These are phyloP conservation scores for Talaromyces borbonicus DNA, from an alignment of 495 filamentous ascomycete species.

Conservation along the genomic window DNA sequence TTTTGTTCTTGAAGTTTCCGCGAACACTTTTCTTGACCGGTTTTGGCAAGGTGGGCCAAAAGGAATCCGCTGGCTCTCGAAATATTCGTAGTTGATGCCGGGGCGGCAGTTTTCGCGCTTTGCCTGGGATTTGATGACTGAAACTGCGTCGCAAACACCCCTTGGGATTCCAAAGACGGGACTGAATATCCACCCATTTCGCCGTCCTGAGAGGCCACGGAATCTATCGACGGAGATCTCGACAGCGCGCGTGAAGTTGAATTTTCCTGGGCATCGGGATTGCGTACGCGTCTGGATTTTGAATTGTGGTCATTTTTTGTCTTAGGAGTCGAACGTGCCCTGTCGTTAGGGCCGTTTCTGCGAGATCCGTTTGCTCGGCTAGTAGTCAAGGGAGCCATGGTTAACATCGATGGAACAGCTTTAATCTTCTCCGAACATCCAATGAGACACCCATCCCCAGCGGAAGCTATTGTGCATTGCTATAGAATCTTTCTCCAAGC, in stretches of 20 bases:
- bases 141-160: not conserved
- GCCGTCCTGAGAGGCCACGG: not conserved
- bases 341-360: too few species aligned
- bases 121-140: not conserved
- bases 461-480: too few species aligned
- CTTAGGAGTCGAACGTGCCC: too few species aligned
- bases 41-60: not conserved
- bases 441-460: too few species aligned
- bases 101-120: not conserved
- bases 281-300: not conserved
- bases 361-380: too few species aligned
- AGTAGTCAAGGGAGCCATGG: too few species aligned
- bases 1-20: too few species aligned
- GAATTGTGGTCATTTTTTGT: not conserved
- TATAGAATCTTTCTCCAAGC: too few species aligned
- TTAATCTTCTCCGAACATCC: too few species aligned
- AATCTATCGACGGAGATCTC: not conserved
- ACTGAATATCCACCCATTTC: not conserved
- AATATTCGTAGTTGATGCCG: not conserved
- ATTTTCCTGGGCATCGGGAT: not conserved
- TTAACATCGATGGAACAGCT: too few species aligned
- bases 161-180: not conserved
- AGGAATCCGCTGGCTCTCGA: not conserved
- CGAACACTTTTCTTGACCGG: too few species aligned
- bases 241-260: not conserved